phyloP scores from a whole-genome alignment of 129 eudicot genomes.

The sunflower (Helianthus annuus) region HanXRQr2.0-SUNRISE NC_035433.2:143173681-143174180 shows the following conservation, averaged over 20 bases:
- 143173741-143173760: neutral
- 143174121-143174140: conserved; percentile 8
- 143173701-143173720: neutral
- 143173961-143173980: conserved; percentile 19
- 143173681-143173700: neutral
- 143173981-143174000: conserved; percentile 26
- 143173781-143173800: neutral
- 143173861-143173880: too few species aligned
- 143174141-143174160: neutral
- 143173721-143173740: neutral
- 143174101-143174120: neutral
- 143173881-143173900: neutral
- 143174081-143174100: neutral
- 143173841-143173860: too few species aligned
- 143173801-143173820: neutral
- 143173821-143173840: too few species aligned
- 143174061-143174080: neutral
- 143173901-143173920: conserved; percentile 10
- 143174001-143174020: neutral
- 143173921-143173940: conserved; percentile 32
- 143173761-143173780: neutral
- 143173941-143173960: conserved; percentile 36
- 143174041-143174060: conserved; percentile 20
- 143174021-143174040: neutral
- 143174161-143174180: neutral